A percentile compares a stretch with the other conserved stretches of the same genome.
phyloP scores from a whole-genome alignment of 805 yeast species.

The Pichia scutulata region DNA sequence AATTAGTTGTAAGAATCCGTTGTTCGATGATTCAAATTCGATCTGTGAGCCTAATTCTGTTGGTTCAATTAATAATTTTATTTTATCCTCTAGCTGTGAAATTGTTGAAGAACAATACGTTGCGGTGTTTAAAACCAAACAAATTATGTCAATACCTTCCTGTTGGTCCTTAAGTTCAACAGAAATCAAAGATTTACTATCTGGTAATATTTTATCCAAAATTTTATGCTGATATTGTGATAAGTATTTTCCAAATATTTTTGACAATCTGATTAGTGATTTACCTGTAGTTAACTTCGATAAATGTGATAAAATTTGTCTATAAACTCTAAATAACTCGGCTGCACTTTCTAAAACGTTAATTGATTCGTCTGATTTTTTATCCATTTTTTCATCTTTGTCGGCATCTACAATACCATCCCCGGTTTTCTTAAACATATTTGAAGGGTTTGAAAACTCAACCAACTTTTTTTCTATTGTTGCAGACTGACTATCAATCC shows the following conservation, averaged over 20 bases:
- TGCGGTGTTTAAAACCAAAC: constrained; percentile 76
- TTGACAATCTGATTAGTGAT: constrained; percentile 42
- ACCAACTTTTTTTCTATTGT: constrained; percentile 52
- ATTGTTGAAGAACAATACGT: constrained; percentile 80
- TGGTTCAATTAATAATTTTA: constrained; percentile 32
- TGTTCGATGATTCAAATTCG: constrained; percentile 50
- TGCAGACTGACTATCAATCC: constrained; percentile 82
- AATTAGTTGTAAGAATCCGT: constrained; percentile 49
- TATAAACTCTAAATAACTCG: constrained; percentile 72
- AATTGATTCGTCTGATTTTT: constrained; percentile 13
- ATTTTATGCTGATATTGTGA: constrained; percentile 47
- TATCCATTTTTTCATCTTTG: constrained; percentile 17
- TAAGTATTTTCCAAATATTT: constrained; percentile 61
- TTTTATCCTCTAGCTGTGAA: constrained; percentile 63
- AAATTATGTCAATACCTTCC: constrained; percentile 59
- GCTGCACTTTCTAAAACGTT: constrained; percentile 81
- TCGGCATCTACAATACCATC: constrained; percentile 20
- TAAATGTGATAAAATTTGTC: constrained; percentile 65
- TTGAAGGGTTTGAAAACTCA: constrained; percentile 54
- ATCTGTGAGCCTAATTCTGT: constrained; percentile 32
- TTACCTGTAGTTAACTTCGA: constrained; percentile 49
- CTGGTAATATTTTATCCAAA: constrained; percentile 43
- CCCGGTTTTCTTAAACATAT: constrained; percentile 37
- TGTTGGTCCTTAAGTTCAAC: constrained; percentile 32
- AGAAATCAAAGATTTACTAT: constrained; percentile 21